Evolutionary conservation across 2,329 filamentous ascomycete genomes (phyloP).

Genomic region (Fusarium coffeatum): DNA sequence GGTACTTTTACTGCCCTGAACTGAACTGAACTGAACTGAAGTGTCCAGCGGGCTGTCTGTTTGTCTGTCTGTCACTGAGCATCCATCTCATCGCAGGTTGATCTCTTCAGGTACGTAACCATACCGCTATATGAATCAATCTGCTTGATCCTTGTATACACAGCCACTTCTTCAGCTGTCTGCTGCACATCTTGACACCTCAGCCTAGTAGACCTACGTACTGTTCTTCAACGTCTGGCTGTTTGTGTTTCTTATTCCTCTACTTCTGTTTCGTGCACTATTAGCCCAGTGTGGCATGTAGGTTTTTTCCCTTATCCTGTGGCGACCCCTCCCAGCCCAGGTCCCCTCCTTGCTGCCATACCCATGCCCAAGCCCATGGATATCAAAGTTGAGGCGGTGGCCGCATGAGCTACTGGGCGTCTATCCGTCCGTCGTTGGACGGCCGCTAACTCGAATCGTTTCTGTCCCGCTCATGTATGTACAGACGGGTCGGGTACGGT

Average conservation of each 20-base stretch:
- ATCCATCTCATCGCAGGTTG: conserved; percentile 12
- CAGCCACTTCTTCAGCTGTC: conserved; percentile 3
- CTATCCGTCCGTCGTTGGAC: conserved; percentile 39
- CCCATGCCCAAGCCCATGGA: conserved; percentile 14
- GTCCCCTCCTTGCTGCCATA: conserved; percentile 3
- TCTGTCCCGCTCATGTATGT: conserved; percentile 4
- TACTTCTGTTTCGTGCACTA: conserved; percentile 10
- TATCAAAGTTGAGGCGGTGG: conserved; percentile 37
- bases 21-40: background rate
- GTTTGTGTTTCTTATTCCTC: conserved; percentile 3
- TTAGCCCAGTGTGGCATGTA: conserved; percentile 37
- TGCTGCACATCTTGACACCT: conserved; percentile 3
- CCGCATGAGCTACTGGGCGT: conserved; percentile 33
- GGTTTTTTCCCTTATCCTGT: conserved; percentile 23
- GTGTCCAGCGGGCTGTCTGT: background rate
- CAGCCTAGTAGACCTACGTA: background rate
- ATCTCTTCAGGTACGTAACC: conserved; percentile 27
- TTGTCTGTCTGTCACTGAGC: background rate
- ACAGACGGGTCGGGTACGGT: background rate
- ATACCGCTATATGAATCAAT: conserved; percentile 30
- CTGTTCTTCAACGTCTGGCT: conserved; percentile 1
- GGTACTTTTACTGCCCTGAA: background rate
- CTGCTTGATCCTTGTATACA: conserved; percentile 3
- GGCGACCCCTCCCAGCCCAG: conserved; percentile 29
- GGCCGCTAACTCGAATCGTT: conserved; percentile 31